Evolutionary conservation across 345 rosid genomes (phyloP), one percentile per base, ranked within the genome.

Genomic region (Populus davidiana): DNA sequence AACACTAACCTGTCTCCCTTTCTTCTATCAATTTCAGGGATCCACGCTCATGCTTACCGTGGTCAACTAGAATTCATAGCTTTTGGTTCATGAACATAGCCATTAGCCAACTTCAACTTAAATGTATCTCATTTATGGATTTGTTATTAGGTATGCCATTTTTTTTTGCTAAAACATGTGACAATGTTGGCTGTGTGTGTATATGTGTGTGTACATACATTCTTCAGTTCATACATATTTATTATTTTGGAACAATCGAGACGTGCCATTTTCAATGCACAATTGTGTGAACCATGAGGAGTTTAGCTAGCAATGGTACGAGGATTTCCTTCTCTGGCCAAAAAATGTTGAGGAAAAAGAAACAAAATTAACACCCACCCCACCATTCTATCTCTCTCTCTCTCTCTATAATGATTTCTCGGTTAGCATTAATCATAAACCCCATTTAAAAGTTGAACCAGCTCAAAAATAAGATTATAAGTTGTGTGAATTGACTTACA

Each of bases 71-170:
- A n/a, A n/a, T 1, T 18, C 59, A 56, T 67, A 77, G 71, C 70
- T 11, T 29, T 64, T 11, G 71, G 44, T 71, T 47, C 81, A 78
- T 78, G 81, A 71, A 71, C 71, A 64, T 72, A 36, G 2, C 71
- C 44, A 11, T 17, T 66, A 25, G 1, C 67, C 44, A 18, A 1
- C 16, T 38, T 39, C 66, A 54, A 12, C 67, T 43, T 67, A 20
- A 67, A 49, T 54, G 23, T 8, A 1, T 61, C 18, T 16, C 12
- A 43, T 71, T 70, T 70, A 71, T 70, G 23, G 33, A 64, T 21
- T 27, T 17, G 14, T 12, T 54, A 52, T 38, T 1, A 29, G 10
- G 36, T 5, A 52, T 68, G 59, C 49, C 68, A 72, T 8, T 21
- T 16, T 65, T 9, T 33, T 11, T 18, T 62, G n/a, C 54, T 61